These are phyloP conservation scores for Chalciporus piperatus DNA, from an alignment of 768 basidiomycete genomes.

Conservation along the genomic window DNA sequence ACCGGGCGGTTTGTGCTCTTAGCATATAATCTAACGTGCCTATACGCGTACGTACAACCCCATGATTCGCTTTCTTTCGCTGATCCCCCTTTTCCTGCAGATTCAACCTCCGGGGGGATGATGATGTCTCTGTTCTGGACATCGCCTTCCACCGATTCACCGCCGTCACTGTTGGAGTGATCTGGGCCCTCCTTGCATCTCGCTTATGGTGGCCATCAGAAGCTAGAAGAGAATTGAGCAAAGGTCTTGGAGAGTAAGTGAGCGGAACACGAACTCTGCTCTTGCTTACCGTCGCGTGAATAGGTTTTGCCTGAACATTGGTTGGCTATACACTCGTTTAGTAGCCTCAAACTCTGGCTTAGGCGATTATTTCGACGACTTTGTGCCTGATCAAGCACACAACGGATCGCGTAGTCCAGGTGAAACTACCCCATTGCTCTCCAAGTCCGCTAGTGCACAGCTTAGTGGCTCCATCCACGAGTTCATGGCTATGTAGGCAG, in stretches of 20 bases:
- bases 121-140: conserved; percentile 56
- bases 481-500: conserved; percentile 87
- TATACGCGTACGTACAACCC: conserved; percentile 49
- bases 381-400: conserved; percentile 4
- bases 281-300: neutral
- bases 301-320: conserved; percentile 90
- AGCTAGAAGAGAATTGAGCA: conserved; percentile 82
- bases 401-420: conserved; percentile 13
- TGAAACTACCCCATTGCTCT: conserved; percentile 32
- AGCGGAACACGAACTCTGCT: neutral
- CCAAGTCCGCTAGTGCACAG: conserved; percentile 38
- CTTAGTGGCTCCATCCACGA: conserved; percentile 69
- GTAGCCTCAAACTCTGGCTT: conserved; percentile 83
- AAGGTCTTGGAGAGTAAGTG: conserved; percentile 80
- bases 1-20: conserved; percentile 78
- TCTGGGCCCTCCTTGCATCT: conserved; percentile 88
- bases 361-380: conserved; percentile 40
- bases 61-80: neutral
- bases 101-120: conserved; percentile 72
- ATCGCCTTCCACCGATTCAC: conserved; percentile 77
- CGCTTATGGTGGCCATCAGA: conserved; percentile 96
- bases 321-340: conserved; percentile 91
- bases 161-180: conserved; percentile 79
- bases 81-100: conserved; percentile 34
- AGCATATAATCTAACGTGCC: conserved; percentile 87